A percentile compares a stretch with the other conserved stretches of the same genome.
Conservation (phyloP, 495 filamentous ascomycete species). For the Choiromyces venosus region DNA sequence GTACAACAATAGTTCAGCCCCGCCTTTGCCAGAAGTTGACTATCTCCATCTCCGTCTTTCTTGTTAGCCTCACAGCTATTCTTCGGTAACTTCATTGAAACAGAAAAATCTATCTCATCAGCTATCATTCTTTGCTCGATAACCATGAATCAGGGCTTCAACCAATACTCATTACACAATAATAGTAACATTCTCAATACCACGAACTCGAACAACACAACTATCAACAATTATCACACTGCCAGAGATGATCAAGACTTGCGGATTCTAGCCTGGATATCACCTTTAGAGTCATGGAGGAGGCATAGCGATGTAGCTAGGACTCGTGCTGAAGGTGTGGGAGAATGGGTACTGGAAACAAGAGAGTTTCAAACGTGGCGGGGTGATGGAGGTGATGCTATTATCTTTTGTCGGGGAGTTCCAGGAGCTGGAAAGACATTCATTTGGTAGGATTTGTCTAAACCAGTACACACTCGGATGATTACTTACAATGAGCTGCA, state of each 20-base stretch:
- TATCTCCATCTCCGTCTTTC: too few relatives aligned
- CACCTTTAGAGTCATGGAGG: background rate
- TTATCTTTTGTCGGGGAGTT: background rate
- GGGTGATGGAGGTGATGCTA: background rate
- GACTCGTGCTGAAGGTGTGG: background rate
- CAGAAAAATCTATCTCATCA: too few relatives aligned
- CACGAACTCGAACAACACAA: background rate
- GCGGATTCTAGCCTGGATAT: background rate
- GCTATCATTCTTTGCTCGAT: too few relatives aligned
- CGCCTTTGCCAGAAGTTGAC: too few relatives aligned
- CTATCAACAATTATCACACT: background rate
- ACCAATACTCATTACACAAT: background rate
- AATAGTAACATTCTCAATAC: background rate
- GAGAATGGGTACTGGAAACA: background rate
- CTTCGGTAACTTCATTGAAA: too few relatives aligned
- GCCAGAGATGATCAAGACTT: background rate
- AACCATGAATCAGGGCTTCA: background rate
- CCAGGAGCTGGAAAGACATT: too few relatives aligned
- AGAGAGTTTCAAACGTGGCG: background rate
- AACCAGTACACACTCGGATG: too few relatives aligned
- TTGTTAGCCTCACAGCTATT: too few relatives aligned
- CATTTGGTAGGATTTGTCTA: too few relatives aligned
- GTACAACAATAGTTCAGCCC: too few relatives aligned
- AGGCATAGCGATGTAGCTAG: background rate
- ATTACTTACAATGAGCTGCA: too few relatives aligned